Base-by-base conservation (phyloP, 306 rosid genomes). In the Cyclanthera cordifolia region DNA sequence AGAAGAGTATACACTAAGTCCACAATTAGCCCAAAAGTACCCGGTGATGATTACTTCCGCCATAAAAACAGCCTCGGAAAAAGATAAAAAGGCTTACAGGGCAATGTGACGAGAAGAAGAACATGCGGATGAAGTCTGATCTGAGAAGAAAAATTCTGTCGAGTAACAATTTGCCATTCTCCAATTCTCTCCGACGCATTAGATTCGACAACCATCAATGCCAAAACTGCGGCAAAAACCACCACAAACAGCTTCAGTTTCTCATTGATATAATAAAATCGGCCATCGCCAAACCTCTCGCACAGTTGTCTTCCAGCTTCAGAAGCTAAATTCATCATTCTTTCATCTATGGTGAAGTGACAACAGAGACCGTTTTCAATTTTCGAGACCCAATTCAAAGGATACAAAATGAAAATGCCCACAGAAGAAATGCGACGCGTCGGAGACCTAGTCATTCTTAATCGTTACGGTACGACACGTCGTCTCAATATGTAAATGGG, bases 131-230 rank as follows among this genome's bases (percentile, higher is more conserved):
- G 84, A 68, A 80, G 94, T 27, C 87, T 85, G 83, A 87, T 89
- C 87, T 87, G 94, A 53, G 98, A 87, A 45, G 95, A 87, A 80
- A 83, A 89, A 63, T 89, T 89, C 65, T 87, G 94, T 54, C 77
- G 80, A 37, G 98, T 86, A 54, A 93, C 85, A 74, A 89, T 72
- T 60, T 88, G 83, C 96, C 98, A 90, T 15, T 86, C 83, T 2
- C 64, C 75, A 10, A 73, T 24, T 53, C 55, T 53, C 57, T 73
- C 72, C 54, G 50, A 45, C 3, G 88, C 73, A 45, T 75, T 47
- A 6, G 73, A 74, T 37, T 77, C 72, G 34, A 67, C 47, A 53
- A 65, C 57, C 12, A 72, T 58, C 28, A 34, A 30, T 0, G 23
- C 55, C 23, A 57, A 37, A 27, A 72, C 57, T 1, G 64, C 24